Evolutionary conservation across 2,329 filamentous ascomycete genomes (phyloP).

Genomic region (Fusarium sp.): DNA sequence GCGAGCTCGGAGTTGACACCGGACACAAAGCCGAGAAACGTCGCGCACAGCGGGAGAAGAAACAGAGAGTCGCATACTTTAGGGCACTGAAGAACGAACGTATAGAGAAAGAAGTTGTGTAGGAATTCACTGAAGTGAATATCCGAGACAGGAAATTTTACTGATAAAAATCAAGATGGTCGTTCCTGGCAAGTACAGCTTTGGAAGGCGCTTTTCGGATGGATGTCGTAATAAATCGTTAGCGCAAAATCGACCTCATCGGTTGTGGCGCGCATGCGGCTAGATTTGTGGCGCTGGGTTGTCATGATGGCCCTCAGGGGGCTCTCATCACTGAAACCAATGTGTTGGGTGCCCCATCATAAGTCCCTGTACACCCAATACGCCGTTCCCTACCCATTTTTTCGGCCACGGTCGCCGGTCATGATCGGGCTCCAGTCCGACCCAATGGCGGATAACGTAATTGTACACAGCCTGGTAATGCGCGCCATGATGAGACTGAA

Average conservation of each 20-base stretch:
- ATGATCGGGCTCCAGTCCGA: conserved; percentile 35
- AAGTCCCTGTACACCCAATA: not conserved
- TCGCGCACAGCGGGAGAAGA: conserved; percentile 42
- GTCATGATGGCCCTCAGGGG: conserved; percentile 11
- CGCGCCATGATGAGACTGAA: conserved; percentile 14
- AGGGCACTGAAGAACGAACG: not conserved
- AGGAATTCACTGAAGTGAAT: not conserved
- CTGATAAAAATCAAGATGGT: not conserved
- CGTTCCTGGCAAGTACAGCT: not conserved
- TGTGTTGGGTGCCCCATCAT: not conserved
- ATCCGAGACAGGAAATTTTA: not conserved
- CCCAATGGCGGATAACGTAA: conserved; percentile 24
- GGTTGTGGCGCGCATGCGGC: conserved; percentile 7
- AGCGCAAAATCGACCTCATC: conserved; percentile 13
- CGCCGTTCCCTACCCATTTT: not conserved
- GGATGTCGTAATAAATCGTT: conserved; percentile 35
- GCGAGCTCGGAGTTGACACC: conserved; percentile 47
- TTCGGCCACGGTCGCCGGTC: conserved; percentile 32
- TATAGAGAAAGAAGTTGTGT: not conserved
- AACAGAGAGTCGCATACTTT: conserved; percentile 43
- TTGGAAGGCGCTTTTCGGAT: conserved; percentile 3
- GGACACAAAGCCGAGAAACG: conserved; percentile 48
- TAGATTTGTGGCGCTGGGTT: not conserved
- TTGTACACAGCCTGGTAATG: conserved; percentile 3
- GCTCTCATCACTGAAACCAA: not conserved